Percentiles rank a stretch among this genome's conserved stretches.
phyloP scores from a whole-genome alignment of 192 early-diverging fungal species.

The Coemansia sp. region DNA sequence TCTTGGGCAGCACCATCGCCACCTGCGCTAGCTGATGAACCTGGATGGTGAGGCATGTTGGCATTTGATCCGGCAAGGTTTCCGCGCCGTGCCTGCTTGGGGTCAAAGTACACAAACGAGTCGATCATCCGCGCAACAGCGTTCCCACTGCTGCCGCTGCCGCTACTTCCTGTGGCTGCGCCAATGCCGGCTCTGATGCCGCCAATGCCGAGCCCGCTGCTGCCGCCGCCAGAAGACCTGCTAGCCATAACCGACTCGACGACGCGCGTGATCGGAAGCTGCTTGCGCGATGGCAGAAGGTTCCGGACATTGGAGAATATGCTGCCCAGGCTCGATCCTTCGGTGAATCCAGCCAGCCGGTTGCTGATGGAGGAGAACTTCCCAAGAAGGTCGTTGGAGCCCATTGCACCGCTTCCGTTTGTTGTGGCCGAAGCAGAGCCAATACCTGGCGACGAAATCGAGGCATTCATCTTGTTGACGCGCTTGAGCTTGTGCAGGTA shows the following conservation, averaged over 20 bases:
- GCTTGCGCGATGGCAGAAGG: slow-evolving; percentile 86
- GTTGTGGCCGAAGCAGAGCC: neutral
- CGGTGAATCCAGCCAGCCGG: slow-evolving; percentile 69
- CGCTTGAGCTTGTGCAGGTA: slow-evolving; percentile 75
- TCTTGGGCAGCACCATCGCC: slow-evolving; percentile 69
- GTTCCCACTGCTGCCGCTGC: slow-evolving; percentile 8
- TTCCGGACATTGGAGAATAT: slow-evolving; percentile 91
- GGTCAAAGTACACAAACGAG: slow-evolving; percentile 89
- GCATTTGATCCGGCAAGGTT: slow-evolving; percentile 53
- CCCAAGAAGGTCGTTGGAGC: slow-evolving; percentile 47
- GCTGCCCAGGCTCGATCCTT: slow-evolving; percentile 71
- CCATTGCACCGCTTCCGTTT: slow-evolving; percentile 8
- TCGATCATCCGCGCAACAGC: slow-evolving; percentile 55
- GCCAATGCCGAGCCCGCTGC: slow-evolving; percentile 16
- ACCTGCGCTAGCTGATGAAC: slow-evolving; percentile 30
- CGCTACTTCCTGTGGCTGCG: slow-evolving; percentile 7
- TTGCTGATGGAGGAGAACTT: slow-evolving; percentile 73
- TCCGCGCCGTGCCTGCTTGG: slow-evolving; percentile 66
- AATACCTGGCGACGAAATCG: slow-evolving; percentile 26
- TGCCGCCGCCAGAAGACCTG: slow-evolving; percentile 37
- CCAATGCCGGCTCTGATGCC: slow-evolving; percentile 24
- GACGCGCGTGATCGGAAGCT: slow-evolving; percentile 81
- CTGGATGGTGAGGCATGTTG: neutral
- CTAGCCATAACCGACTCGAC: slow-evolving; percentile 84
- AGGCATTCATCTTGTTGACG: slow-evolving; percentile 41